Conservation (phyloP, 305 asterid species). For the Andrographis paniculata region DNA sequence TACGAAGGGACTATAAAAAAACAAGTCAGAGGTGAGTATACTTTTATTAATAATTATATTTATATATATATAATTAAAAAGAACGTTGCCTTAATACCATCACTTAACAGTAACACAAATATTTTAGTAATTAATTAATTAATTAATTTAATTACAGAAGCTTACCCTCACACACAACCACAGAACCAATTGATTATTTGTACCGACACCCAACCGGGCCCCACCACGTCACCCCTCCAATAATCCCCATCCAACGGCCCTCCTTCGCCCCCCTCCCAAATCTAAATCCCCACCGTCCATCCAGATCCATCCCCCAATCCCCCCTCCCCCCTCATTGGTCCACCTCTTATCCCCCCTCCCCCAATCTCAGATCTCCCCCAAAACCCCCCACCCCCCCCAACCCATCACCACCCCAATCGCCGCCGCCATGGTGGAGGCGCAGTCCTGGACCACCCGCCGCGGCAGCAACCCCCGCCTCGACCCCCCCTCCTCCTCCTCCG, state of each 20-base stretch:
- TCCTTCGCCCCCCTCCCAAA: conserved; percentile 21
- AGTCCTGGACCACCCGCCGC: conserved; percentile 89
- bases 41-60: too few relatives aligned
- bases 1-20: too few relatives aligned
- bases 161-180: too few relatives aligned
- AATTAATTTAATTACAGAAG: too few relatives aligned
- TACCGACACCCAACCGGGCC: too few relatives aligned
- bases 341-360: conserved; percentile 5
- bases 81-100: too few relatives aligned
- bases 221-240: too few relatives aligned
- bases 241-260: conserved; percentile 29
- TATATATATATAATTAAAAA: too few relatives aligned
- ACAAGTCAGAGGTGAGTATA: too few relatives aligned
- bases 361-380: conserved; percentile 14
- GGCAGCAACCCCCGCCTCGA: conserved; percentile 91
- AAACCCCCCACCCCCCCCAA: not conserved
- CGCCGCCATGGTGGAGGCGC: conserved; percentile 70
- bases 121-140: too few relatives aligned
- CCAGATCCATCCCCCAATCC: conserved; percentile 26
- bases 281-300: conserved; percentile 47
- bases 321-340: conserved; percentile 14
- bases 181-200: too few relatives aligned
- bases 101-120: too few relatives aligned
- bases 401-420: not conserved
- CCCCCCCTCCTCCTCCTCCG: conserved; percentile 33